Conservation (phyloP, 345 rosid genomes). For the Corchorus olitorius region DNA sequence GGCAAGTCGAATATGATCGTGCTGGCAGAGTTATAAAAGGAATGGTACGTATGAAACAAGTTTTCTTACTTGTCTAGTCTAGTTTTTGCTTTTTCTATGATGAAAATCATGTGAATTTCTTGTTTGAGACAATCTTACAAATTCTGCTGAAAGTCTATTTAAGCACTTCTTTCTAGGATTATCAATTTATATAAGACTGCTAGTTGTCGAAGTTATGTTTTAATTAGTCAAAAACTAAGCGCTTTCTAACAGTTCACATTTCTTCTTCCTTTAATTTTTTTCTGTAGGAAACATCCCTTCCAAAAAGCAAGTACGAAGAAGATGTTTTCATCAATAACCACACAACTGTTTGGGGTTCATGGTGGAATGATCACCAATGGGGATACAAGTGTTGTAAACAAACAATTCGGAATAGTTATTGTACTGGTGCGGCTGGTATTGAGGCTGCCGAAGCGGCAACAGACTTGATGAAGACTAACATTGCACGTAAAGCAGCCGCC, state of each 20-base stretch:
- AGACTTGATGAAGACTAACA: constrained; percentile 70
- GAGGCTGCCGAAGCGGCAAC: constrained; percentile 76
- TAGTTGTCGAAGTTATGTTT: neutral
- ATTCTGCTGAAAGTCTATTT: neutral
- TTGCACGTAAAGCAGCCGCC: constrained; percentile 53
- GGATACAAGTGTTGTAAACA: constrained; percentile 85
- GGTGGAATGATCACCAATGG: constrained; percentile 94
- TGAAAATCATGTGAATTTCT: neutral
- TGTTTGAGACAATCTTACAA: neutral
- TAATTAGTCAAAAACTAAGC: neutral
- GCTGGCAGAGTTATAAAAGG: constrained; percentile 69
- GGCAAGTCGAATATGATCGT: constrained; percentile 71
- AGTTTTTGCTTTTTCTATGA: neutral
- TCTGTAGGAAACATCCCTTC: constrained; percentile 47
- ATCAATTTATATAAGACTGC: neutral
- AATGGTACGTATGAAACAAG: constrained; percentile 39
- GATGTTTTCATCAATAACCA: constrained; percentile 61
- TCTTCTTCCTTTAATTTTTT: neutral
- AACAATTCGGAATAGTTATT: constrained; percentile 68
- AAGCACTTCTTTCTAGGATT: neutral
- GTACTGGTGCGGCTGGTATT: constrained; percentile 81
- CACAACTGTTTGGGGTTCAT: constrained; percentile 86
- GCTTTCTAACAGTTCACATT: neutral
- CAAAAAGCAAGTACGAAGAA: constrained; percentile 71
- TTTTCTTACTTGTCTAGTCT: constrained; percentile 3